Base-by-base conservation (phyloP, 1,284 basidiomycete species). In the Naganishia albida region DNA sequence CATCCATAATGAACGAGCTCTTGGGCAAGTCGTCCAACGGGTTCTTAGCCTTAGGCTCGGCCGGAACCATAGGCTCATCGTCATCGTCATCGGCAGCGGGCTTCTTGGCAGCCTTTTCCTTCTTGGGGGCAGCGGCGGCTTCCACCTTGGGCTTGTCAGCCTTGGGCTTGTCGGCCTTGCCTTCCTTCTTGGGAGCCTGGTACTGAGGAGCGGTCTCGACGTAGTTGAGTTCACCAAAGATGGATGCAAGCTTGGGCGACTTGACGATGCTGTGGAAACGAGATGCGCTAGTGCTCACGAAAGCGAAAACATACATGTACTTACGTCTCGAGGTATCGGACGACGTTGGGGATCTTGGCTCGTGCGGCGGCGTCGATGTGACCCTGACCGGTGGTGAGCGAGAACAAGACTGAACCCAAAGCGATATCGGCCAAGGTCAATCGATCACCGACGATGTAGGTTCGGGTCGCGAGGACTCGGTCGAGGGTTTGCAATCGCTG, bases 371-470 rank as follows among this genome's bases (percentile, higher is more conserved):
- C 85, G 72, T 91, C 92, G 70, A 91, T 71, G 70, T 85, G 84
- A 60, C 67, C 67, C 69, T 84, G 83, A 48, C 65, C 64, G 7
- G 68, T 57, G 69, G 84, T 81, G 7, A 82, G 81, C 70, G 81
- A 81, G 70, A 81, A 81, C 70, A 91, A 76, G 73, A 83, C 71
- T 48, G 83, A 78, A 49, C 88, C 91, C 70, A 92, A 71, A 72
- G 82, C 80, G 79, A 98, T 80, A 76, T 99, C 95, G 70, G 93
- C 95, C 62, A 95, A 84, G 67, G 93, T 92, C 83, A 98, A 88
- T 73, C 94, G 91, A 79, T 98, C 91, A 73, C 88, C 88, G 64
- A 93, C 93, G 73, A 97, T 85, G 86, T 88, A 98, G 63, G 95
- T 99, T 75, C 86, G 86, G 68, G 85, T 83, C 66, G 84, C 78